Evolutionary conservation across 2,329 filamentous ascomycete species (phyloP), one percentile per base, ranked within the genome.

Genomic region (Whalleya microplaca): DNA sequence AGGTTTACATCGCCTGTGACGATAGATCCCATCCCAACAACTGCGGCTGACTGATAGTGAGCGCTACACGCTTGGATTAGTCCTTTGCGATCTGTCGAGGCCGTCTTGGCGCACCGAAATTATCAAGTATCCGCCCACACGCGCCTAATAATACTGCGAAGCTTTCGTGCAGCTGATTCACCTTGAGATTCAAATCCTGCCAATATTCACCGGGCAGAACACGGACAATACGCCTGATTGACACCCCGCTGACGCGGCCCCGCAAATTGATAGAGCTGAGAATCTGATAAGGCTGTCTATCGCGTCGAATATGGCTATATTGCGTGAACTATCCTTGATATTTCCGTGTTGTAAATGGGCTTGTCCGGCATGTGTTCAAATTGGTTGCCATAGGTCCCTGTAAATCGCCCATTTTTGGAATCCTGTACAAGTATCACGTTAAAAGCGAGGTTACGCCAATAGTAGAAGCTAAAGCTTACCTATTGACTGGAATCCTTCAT

Each of bases 341-440:
- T 49, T 52, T 50, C 18, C 21, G 53, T 46, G 42, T 45, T 19
- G 20, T 45, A 37, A 45, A 32, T 23, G 18, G 19, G 29, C 29
- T 59, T 56, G 48, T 41, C 44, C 18, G 41, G 37, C 12, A 44
- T 45, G 40, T 21, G 43, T 12, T 71, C 48, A 75, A 64, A 64
- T 77, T 71, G 60, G 56, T 55, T 76, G 77, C 82, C 82, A 86
- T 18, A 82, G 71, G 52, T 85, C 82, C 68, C 72, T 76, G 65
- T 86, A 86, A 61, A 72, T 74, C 45, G 83, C 81, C 84, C 83
- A 86, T 69, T 81, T 81, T 56, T 75, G 75, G 62, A 85, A 86
- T 12, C 84, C 84, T 86, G 45, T 49, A 7, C 6, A 23, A 19
- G 10, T 42, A 41, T 27, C 20, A 46, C 18, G 47, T 66, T 47